Evolutionary conservation across 352 stramenopile genomes (phyloP), one percentile per base, ranked within the genome.

Genomic region (Phytophthora melonis): DNA sequence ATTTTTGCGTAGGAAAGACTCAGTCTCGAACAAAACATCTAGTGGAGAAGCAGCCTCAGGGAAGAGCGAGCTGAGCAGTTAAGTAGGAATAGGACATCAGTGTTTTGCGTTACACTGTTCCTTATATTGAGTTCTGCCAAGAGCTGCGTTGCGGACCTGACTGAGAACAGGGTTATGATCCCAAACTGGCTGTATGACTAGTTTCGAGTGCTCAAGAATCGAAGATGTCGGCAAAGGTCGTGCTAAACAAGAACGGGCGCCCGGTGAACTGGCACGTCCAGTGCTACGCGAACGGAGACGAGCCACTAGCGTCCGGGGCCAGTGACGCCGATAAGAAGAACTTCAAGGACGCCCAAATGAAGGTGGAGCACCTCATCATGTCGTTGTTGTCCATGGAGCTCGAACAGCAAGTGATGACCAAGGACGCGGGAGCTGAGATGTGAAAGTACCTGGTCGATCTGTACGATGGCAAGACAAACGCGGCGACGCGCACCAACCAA

Each of bases 211-310:
- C 13, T 54, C 18, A 68, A 56, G 54, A 54, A 32, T 16, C 54
- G 3, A 65, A 71, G 36, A 72, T 72, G 57, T 39, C 65, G 18
- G 30, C 5, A 1, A 72, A 66, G 58, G 57, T 72, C 23, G 57
- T 66, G 54, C 65, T 66, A 4, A 72, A 66, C 57, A 66, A 72
- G 49, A 62, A 58, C 10, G 57, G 57, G 6, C 65, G 49, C 1
- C 65, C 65, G 1, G 57, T 72, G 0, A 62, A 52, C n/a, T 66
- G 57, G 47, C 57, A 62, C 18, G 49, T 36, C 21, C 65, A 66
- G 36, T 63, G n/a, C 47, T 72, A 43, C 36, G 27, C 27, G 27
- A 30, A 30, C 27, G 27, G 27, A 30, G 27, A 30, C 27, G 27
- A 5, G 27, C 2, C 27, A 5, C 5, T 30, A 30, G 27, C 2